Conservation (phyloP, 306 rosid species). For the Inga laurina region DNA sequence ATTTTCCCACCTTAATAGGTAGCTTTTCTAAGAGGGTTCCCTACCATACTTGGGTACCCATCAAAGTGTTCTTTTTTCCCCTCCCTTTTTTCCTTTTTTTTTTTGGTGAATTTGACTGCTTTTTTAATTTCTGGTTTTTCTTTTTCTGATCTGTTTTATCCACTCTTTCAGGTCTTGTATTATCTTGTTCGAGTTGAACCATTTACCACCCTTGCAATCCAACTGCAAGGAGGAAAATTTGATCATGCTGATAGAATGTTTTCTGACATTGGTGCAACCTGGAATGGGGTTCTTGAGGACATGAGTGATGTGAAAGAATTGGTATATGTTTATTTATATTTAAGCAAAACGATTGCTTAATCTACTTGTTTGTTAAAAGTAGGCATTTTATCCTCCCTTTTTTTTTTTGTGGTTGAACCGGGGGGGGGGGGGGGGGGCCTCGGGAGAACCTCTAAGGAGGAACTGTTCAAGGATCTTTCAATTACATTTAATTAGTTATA, state of each 20-base stretch:
- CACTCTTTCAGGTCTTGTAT: conserved; percentile 77
- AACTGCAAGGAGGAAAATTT: conserved; percentile 96
- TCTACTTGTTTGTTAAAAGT: conserved; percentile 4
- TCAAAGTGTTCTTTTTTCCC: not conserved
- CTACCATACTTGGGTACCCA: not conserved
- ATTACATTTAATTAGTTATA: not conserved
- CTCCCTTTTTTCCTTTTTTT: not conserved
- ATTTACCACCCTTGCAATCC: conserved; percentile 90
- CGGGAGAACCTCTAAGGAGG: not conserved
- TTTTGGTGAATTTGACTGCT: not conserved
- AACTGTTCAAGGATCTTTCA: not conserved
- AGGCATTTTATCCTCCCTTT: not conserved
- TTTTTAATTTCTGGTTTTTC: conserved; percentile 26
- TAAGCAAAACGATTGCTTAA: conserved; percentile 8
- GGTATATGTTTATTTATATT: conserved; percentile 53
- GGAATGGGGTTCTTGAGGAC: conserved; percentile 96
- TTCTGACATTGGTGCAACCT: conserved; percentile 84
- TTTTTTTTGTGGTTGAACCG: not conserved
- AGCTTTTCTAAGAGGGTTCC: not conserved
- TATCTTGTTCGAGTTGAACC: conserved; percentile 98
- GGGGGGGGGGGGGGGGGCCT: not conserved
- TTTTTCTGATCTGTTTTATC: conserved; percentile 29
- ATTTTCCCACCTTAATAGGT: not conserved
- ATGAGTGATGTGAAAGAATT: conserved; percentile 99
- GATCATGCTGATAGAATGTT: conserved; percentile 99